Evolutionary conservation across 176 grass and related monocot species (phyloP), one percentile per base, ranked within the genome.

Genomic region (Musa itinerans): DNA sequence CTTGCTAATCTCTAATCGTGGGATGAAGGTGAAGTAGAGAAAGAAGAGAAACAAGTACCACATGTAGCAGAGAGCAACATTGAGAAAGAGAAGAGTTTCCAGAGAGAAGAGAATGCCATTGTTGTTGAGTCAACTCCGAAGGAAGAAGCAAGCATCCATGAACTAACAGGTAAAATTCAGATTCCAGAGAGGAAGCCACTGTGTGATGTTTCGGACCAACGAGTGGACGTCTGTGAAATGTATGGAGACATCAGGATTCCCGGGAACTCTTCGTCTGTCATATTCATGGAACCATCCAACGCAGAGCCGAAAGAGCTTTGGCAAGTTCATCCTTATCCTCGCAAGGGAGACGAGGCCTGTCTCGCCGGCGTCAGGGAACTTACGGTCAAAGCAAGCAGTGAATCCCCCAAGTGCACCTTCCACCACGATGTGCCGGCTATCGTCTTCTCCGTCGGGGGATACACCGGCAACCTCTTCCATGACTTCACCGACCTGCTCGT

Each of bases 381-480:
- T 22, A 87, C 84, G 2, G 88, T 97, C 15, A 82, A 82, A 2
- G 2, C 85, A 88, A 68, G 22, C 58, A 80, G 9, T 1, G 67
- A 58, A 0, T 54, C 77, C 8, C 86, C 88, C 8, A 74, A 54
- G 83, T 93, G 94, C 74, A 82, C 79, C 0, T 0, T 0, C 21
- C 8, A 21, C 61, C 88, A 89, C 77, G 13, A 50, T 0, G 25
- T 78, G 2, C 83, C 94, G 0, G 94, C 83, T 0, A 79, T 97
- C 8, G 63, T 84, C 21, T 97, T 97, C 79, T 86, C 93, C 11
- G 85, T 85, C 34, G 89, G 90, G 68, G 94, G 94, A 25, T 93
- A 97, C 85, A 87, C 90, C 1, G 94, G 94, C 22, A 93, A 97
- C 82, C 89, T 97, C 69, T 97, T 97, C 86, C 94, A 97, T 83